These are phyloP conservation scores for Fusarium nygamai DNA, from an alignment of 2,329 filamentous ascomycete genomes.

Conservation along the genomic window DNA sequence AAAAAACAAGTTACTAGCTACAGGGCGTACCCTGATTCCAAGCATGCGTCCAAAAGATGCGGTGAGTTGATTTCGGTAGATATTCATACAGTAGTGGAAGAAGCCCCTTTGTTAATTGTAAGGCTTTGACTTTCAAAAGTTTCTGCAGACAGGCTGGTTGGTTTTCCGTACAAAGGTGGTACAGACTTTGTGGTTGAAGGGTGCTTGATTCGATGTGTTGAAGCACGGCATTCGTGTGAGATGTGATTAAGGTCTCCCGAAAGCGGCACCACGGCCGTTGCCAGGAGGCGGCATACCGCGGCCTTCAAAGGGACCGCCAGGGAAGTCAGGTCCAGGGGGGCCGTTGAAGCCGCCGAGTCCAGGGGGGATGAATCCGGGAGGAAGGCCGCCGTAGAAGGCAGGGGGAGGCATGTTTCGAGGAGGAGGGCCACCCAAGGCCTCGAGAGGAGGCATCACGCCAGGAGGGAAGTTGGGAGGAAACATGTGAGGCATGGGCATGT, in stretches of 20 bases:
- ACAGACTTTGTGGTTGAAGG: constrained; percentile 5
- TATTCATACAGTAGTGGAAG: constrained; percentile 33
- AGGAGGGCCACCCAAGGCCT: constrained; percentile 60
- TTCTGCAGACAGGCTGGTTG: constrained; percentile 25
- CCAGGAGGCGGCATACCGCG: constrained; percentile 65
- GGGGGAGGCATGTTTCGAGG: constrained; percentile 66
- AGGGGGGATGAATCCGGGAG: constrained; percentile 64
- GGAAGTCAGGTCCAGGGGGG: constrained; percentile 58
- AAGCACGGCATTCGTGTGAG: not conserved
- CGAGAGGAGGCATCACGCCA: constrained; percentile 58
- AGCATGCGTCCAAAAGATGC: constrained; percentile 24
- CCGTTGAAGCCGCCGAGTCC: constrained; percentile 67
- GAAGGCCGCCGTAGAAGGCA: constrained; percentile 64
- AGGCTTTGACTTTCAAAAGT: constrained; percentile 14
- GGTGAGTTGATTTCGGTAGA: constrained; percentile 24
- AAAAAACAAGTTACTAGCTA: constrained; percentile 36
- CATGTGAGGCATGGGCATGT: constrained; percentile 65
- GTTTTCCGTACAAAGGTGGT: constrained; percentile 38
- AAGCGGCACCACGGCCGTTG: constrained; percentile 48
- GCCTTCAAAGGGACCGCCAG: constrained; percentile 62
- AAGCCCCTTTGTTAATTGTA: not conserved
- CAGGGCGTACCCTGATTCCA: constrained; percentile 30
- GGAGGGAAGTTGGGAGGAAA: constrained; percentile 71
- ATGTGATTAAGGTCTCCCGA: constrained; percentile 44
- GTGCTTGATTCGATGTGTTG: not conserved